Base-by-base conservation (phyloP, 148 eudicot genomes). In the Silene latifolia region DNA sequence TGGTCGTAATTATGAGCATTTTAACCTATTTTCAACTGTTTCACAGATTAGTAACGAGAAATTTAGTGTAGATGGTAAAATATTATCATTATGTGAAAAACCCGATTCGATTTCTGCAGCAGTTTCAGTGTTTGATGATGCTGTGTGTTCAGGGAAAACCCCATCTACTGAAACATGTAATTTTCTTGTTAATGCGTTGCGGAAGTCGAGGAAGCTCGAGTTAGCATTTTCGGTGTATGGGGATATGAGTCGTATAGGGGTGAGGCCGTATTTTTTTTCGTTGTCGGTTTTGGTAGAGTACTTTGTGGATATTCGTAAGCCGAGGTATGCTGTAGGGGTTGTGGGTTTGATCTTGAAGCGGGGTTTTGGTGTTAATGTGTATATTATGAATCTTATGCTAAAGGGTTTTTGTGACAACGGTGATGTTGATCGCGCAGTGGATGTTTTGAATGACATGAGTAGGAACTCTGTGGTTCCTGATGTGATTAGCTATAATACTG, bases 331-430 rank as follows among this genome's bases (percentile, higher is more conserved):
- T 1, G 53, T 91, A 77, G 92, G 83, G 57, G 84, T 76, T 8
- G 51, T 91, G 61, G 89, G 92, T 46, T 70, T 74, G 85, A 83
- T 93, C 6, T 18, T 89, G 67, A 93, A 93, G 79, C 81, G 74
- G 7, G 92, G 91, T 17, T 93, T 67, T 78, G 77, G 42, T 64
- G 79, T 83, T 63, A 84, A 77, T 63, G 76, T 70, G 18, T 89
- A 88, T 72, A 79, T 74, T 71, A 76, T 82, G 74, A 93, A 93
- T 87, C 74, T 85, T 67, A 60, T 91, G 48, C 74, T 93, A 69
- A 90, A 89, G 79, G 88, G 87, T 24, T 76, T 93, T 18, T 93
- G 98, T 75, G 56, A 75, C 67, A 82, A 71, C 51, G 80, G 87
- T 6, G 81, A 85, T 61, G 82, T 85, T 82, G 81, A 53, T 42